phyloP scores from a whole-genome alignment of 768 basidiomycete genomes.

The Hericium erinaceus region DNA sequence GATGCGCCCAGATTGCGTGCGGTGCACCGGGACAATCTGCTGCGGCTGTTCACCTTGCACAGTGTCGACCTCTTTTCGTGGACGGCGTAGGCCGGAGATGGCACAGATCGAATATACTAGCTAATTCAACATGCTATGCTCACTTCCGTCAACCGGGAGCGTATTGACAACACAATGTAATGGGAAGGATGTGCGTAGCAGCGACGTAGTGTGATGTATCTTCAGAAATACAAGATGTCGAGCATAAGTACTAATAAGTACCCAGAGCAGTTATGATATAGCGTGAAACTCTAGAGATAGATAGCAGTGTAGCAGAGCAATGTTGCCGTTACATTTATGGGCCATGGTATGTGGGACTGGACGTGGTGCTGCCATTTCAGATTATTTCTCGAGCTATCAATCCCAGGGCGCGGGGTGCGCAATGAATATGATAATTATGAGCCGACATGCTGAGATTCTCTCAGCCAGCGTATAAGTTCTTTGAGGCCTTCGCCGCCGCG shows the following conservation, averaged over 20 bases:
- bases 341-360: no score
- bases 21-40: constrained; percentile 42
- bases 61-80: background rate
- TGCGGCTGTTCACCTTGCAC: constrained; percentile 32
- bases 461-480: constrained; percentile 58
- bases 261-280: background rate
- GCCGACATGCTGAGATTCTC: constrained; percentile 7
- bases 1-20: constrained; percentile 30
- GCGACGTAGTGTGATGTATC: no score
- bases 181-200: no score
- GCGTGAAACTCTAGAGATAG: background rate
- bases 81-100: no score
- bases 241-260: background rate
- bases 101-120: no score
- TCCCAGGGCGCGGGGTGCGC: background rate
- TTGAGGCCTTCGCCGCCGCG: constrained; percentile 41
- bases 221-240: background rate
- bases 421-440: background rate
- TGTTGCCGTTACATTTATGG: no score
- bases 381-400: no score
- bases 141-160: no score
- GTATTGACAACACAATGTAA: no score
- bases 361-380: no score
- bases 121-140: no score
- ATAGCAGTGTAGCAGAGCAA: no score